phyloP scores from a whole-genome alignment of 208 protist genomes.

The Trichomonas tenax region DNA sequence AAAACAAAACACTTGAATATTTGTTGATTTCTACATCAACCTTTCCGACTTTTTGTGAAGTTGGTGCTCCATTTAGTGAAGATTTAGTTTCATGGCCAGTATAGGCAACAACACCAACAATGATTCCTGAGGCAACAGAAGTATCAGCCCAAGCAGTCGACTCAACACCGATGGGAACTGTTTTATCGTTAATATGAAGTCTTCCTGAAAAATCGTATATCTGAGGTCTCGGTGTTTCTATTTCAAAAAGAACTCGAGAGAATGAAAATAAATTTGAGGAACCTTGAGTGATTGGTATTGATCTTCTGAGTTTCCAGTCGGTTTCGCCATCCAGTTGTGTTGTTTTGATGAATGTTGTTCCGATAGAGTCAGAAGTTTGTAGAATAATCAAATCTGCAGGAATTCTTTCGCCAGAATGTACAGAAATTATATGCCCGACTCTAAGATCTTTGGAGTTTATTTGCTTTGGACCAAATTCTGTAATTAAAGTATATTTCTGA shows the following conservation, averaged over 20 bases:
- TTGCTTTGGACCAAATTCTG: neutral
- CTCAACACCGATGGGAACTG: conserved; percentile 57
- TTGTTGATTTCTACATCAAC: conserved; percentile 82
- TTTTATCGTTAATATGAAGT: neutral
- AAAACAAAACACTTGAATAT: conserved; percentile 68
- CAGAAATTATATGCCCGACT: conserved; percentile 74
- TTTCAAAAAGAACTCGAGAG: conserved; percentile 16
- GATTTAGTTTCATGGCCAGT: conserved; percentile 64
- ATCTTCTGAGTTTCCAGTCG: conserved; percentile 80
- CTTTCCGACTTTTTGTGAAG: conserved; percentile 57
- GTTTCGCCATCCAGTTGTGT: conserved; percentile 97
- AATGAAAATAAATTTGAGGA: conserved; percentile 10
- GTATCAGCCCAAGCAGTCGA: conserved; percentile 90
- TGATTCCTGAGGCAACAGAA: conserved; percentile 70
- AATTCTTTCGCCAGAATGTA: conserved; percentile 71
- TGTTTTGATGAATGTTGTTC: conserved; percentile 82
- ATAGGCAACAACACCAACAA: conserved; percentile 47
- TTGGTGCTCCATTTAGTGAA: conserved; percentile 73
- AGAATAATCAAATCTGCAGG: conserved; percentile 85
- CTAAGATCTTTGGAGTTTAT: conserved; percentile 50
- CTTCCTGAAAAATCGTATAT: conserved; percentile 70
- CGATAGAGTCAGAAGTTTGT: conserved; percentile 71
- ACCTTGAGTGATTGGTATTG: conserved; percentile 32
- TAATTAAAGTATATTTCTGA: neutral
- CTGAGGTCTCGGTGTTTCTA: conserved; percentile 52